Percentiles rank a stretch among this genome's conserved stretches.
These are phyloP conservation scores for Pseudocercospora fuligena DNA, from an alignment of 2,329 filamentous ascomycete species.

Conservation along the genomic window DNA sequence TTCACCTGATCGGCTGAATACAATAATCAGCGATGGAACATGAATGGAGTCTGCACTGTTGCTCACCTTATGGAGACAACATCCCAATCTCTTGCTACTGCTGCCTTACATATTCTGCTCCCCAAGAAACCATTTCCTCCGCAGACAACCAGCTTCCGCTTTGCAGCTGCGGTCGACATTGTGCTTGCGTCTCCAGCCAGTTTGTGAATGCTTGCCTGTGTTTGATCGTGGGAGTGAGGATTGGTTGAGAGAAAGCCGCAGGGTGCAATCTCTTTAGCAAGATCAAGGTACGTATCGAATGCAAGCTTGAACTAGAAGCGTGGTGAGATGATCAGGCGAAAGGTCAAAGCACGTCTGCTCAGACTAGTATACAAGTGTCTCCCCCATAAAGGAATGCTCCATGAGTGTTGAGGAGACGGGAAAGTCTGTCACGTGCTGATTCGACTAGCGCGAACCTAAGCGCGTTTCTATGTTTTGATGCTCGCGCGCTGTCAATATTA, in stretches of 20 bases:
- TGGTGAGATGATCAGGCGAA: neutral
- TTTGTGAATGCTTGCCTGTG: neutral
- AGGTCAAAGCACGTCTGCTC: too few species aligned
- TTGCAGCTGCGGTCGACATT: slow-evolving; percentile 35
- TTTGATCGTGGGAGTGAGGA: neutral
- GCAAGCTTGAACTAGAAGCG: neutral
- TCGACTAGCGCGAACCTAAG: neutral
- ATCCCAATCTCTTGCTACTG: slow-evolving; percentile 82
- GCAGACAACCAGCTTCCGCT: slow-evolving; percentile 85
- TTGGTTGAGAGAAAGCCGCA: neutral
- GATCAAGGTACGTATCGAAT: neutral
- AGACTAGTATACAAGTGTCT: too few species aligned
- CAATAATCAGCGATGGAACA: neutral
- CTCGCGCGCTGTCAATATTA: neutral
- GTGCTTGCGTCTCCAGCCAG: neutral
- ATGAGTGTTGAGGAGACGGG: neutral
- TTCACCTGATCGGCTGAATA: slow-evolving; percentile 80
- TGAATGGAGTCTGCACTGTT: neutral
- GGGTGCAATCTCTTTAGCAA: neutral
- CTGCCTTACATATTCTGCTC: slow-evolving; percentile 86
- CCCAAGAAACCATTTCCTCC: slow-evolving; percentile 91
- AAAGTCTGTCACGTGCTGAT: neutral
- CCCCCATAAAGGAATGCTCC: neutral
- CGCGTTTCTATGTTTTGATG: neutral
- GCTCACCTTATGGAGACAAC: slow-evolving; percentile 87